Evolutionary conservation across 768 basidiomycete genomes (phyloP), one percentile per base, ranked within the genome.

Genomic region (Saitozyma podzolica): DNA sequence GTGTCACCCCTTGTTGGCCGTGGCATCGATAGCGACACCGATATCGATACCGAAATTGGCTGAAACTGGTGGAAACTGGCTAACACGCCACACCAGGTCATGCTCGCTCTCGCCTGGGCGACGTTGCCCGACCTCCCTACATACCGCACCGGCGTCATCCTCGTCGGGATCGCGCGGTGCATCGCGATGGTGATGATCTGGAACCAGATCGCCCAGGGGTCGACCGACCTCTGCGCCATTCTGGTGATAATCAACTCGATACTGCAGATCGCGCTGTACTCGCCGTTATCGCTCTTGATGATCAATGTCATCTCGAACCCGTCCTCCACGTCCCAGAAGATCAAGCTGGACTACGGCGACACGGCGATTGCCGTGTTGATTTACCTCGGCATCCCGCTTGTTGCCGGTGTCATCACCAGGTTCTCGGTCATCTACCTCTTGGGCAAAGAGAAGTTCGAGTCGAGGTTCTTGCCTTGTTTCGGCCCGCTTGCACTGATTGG

Each of bases 21-120:
- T n/a, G n/a, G n/a, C n/a, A n/a, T n/a, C n/a, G n/a, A n/a, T n/a
- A n/a, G n/a, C n/a, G n/a, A n/a, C n/a, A 29, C 29, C 29, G 29
- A 29, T 5, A 29, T 5, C 29, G 29, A 29, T 5, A 29, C 29
- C 29, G 29, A 29, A n/a, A n/a, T n/a, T n/a, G n/a, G n/a, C n/a
- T n/a, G n/a, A n/a, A n/a, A n/a, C n/a, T n/a, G n/a, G n/a, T n/a
- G n/a, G n/a, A n/a, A n/a, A n/a, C n/a, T n/a, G n/a, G n/a, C n/a
- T n/a, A n/a, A n/a, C n/a, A n/a, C n/a, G n/a, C n/a, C n/a, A n/a
- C n/a, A 29, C 29, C 29, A 29, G 74, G 60, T 91, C 14, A 93
- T 92, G 91, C 84, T 91, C 16, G 90, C 82, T 2, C 73, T 90
- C 29, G 90, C 91, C 1, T 92, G 90, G 89, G 89, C 88, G 11